Conservation (phyloP, 1,139 yeast genomes). For the Geotrichum phurueaensis region DNA sequence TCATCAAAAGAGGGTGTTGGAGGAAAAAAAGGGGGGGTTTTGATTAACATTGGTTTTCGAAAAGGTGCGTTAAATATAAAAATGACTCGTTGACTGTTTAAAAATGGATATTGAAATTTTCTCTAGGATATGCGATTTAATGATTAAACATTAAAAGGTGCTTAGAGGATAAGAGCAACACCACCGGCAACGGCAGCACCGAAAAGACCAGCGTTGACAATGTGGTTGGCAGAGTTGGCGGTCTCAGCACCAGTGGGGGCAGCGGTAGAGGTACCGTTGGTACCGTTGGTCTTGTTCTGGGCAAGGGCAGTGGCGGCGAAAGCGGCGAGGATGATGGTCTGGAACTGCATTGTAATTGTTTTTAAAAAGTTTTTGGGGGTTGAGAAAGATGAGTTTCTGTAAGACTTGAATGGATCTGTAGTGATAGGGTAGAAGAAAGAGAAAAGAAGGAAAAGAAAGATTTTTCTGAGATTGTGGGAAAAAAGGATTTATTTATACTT, state of each 20-base stretch:
- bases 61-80: not conserved
- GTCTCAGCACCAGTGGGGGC: constrained; percentile 34
- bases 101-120: not conserved
- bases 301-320: constrained; percentile 48
- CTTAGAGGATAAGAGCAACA: constrained; percentile 60
- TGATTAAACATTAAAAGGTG: not conserved
- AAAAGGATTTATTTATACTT: not conserved
- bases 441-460: too few relatives aligned
- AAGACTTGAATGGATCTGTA: not conserved
- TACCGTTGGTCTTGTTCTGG: constrained; percentile 34
- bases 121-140: not conserved
- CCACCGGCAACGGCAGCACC: constrained; percentile 76
- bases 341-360: constrained; percentile 52
- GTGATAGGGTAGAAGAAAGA: not conserved
- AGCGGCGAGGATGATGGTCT: constrained; percentile 43
- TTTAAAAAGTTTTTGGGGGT: not conserved
- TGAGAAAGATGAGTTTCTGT: not conserved
- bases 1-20: not conserved
- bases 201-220: constrained; percentile 54
- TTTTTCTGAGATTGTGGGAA: not conserved
- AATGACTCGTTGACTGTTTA: not conserved
- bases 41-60: too few relatives aligned
- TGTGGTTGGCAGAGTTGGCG: constrained; percentile 52
- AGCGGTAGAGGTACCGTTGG: constrained; percentile 36
- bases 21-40: not conserved